These are phyloP conservation scores for Trametes cingulata DNA, from an alignment of 768 basidiomycete genomes.

Conservation along the genomic window DNA sequence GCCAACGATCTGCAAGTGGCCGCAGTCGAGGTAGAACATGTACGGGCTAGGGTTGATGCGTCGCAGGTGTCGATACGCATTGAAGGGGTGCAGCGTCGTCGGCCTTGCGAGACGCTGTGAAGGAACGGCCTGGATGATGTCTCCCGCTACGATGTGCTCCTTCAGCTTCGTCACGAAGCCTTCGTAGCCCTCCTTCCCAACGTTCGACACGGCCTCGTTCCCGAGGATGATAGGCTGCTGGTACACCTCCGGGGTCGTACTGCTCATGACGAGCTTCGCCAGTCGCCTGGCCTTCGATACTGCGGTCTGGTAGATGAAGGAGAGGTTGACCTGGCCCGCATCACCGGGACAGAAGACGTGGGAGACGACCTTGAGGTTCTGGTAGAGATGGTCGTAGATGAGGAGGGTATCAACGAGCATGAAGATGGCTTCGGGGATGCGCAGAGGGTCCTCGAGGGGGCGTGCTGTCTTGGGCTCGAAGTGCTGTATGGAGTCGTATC, in stretches of 20 bases:
- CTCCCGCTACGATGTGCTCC: conserved; percentile 91
- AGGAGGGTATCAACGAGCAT: conserved; percentile 96
- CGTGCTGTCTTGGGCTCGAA: conserved; percentile 93
- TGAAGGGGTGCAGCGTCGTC: conserved; percentile 93
- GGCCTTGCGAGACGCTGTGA: conserved; percentile 87
- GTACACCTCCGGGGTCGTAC: conserved; percentile 59
- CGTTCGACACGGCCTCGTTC: conserved; percentile 76
- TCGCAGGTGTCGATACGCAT: conserved; percentile 91
- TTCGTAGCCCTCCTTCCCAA: conserved; percentile 92
- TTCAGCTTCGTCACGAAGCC: conserved; percentile 88
- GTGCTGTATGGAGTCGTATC: conserved; percentile 94
- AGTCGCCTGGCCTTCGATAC: conserved; percentile 79
- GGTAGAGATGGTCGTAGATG: conserved; percentile 96
- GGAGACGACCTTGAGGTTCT: conserved; percentile 92
- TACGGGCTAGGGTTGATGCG: conserved; percentile 98
- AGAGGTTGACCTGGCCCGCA: conserved; percentile 63
- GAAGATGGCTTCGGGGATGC: conserved; percentile 94
- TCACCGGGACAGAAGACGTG: conserved; percentile 87
- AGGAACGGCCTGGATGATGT: conserved; percentile 99
- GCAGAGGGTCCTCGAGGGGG: conserved; percentile 70
- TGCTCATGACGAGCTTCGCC: conserved; percentile 64
- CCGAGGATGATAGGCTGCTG: conserved; percentile 70
- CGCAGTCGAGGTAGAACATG: conserved; percentile 97
- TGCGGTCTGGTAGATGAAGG: conserved; percentile 88
- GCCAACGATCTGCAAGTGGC: conserved; percentile 92